These are phyloP conservation scores for Biscogniauxia sp. DNA, from an alignment of 2,329 filamentous ascomycete genomes.

Conservation along the genomic window DNA sequence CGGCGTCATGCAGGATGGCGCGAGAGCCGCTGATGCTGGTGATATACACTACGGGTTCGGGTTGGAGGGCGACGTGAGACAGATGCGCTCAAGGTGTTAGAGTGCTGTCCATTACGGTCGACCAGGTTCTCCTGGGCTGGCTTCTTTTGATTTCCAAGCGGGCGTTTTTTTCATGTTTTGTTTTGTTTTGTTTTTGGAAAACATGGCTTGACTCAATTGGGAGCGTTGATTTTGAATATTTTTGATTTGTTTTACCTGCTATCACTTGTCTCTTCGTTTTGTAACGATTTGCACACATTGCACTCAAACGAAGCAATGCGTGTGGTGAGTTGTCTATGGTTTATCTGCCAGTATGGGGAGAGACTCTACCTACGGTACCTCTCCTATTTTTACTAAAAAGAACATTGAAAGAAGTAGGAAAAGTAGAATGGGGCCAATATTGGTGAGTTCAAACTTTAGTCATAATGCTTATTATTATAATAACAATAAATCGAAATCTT, in stretches of 20 bases:
- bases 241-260: background rate
- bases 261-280: background rate
- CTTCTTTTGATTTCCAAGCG: background rate
- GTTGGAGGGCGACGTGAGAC: conserved; percentile 31
- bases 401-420: background rate
- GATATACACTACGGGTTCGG: conserved; percentile 32
- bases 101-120: background rate
- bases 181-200: background rate
- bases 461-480: background rate
- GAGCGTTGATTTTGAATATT: background rate
- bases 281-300: background rate
- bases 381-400: background rate
- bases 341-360: background rate
- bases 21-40: conserved; percentile 7
- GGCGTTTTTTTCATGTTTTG: background rate
- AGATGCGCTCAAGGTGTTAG: conserved; percentile 9
- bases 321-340: background rate
- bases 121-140: background rate
- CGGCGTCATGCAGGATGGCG: conserved; percentile 16
- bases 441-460: background rate
- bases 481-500: background rate
- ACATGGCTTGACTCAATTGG: background rate
- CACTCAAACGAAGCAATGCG: background rate
- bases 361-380: background rate
- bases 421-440: background rate